Percentiles rank a stretch among this genome's conserved stretches.
Evolutionary conservation across 2,329 filamentous ascomycete species (phyloP).

Genomic region (Penicillium crustosum): DNA sequence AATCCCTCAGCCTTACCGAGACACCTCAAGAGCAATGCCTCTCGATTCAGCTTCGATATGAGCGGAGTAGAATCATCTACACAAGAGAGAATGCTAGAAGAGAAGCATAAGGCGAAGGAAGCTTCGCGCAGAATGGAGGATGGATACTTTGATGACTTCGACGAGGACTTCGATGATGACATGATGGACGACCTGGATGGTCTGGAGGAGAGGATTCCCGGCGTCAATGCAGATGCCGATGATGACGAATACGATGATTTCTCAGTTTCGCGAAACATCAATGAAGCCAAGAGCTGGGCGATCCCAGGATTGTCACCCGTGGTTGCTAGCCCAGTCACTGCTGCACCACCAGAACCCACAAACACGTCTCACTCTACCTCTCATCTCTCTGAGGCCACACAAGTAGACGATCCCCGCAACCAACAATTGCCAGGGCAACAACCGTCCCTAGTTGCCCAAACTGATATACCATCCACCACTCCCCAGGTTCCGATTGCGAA

Average conservation of each 20-base stretch:
- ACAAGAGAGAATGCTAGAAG: slow-evolving; percentile 63
- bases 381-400: neutral
- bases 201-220: slow-evolving; percentile 50
- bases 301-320: slow-evolving; percentile 39
- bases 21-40: slow-evolving; percentile 58
- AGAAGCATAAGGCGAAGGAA: slow-evolving; percentile 59
- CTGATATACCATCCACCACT: neutral
- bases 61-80: slow-evolving; percentile 56
- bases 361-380: neutral
- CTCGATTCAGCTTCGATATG: slow-evolving; percentile 66
- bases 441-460: neutral
- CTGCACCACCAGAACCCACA: slow-evolving; percentile 21
- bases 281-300: slow-evolving; percentile 34
- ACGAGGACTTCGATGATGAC: slow-evolving; percentile 48
- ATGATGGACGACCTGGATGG: slow-evolving; percentile 45
- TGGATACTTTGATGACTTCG: slow-evolving; percentile 41
- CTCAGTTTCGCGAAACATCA: slow-evolving; percentile 25
- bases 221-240: slow-evolving; percentile 49
- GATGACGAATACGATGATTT: slow-evolving; percentile 38
- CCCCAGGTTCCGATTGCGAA: neutral
- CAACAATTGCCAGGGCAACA: neutral
- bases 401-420: neutral
- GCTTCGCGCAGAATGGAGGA: slow-evolving; percentile 41
- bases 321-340: slow-evolving; percentile 34
- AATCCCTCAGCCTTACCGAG: slow-evolving; percentile 42